phyloP scores from a whole-genome alignment of 2,329 filamentous ascomycete species.

The Coniochaeta prunicola region DNA sequence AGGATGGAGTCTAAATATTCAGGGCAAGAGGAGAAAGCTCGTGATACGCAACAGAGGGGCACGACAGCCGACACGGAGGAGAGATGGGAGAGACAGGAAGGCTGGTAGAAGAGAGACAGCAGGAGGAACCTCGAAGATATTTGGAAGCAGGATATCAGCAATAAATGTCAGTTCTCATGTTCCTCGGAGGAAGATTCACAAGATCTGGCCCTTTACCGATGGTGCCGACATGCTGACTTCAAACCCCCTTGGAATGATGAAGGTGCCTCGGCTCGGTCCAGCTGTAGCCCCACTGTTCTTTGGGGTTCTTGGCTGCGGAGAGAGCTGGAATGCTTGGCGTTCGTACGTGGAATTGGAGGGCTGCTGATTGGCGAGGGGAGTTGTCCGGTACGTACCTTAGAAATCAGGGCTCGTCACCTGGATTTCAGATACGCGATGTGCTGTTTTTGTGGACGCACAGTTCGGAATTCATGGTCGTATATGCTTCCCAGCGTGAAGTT shows the following conservation, averaged over 20 bases:
- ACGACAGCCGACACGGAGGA: too few species aligned
- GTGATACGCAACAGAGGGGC: background rate
- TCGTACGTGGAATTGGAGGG: background rate
- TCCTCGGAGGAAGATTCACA: background rate
- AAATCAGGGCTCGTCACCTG: background rate
- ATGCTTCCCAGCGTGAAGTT: too few species aligned
- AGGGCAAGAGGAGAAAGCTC: background rate
- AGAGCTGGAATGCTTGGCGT: slow-evolving; percentile 1
- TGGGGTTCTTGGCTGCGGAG: background rate
- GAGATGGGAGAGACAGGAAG: background rate
- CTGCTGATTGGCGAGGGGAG: background rate
- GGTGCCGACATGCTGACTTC: background rate
- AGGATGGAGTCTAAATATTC: background rate
- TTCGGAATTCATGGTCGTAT: too few species aligned
- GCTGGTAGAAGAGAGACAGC: background rate
- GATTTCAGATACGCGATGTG: background rate
- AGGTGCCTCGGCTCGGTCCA: slow-evolving; percentile 1
- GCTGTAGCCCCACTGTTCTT: background rate
- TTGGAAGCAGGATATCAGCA: background rate
- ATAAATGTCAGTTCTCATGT: background rate
- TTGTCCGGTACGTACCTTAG: background rate
- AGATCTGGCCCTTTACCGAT: background rate
- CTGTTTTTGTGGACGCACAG: background rate
- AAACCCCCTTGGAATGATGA: background rate
- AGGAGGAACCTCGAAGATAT: background rate